Evolutionary conservation across 257 asterid species (phyloP).

Genomic region (Capsicum pubescens): DNA sequence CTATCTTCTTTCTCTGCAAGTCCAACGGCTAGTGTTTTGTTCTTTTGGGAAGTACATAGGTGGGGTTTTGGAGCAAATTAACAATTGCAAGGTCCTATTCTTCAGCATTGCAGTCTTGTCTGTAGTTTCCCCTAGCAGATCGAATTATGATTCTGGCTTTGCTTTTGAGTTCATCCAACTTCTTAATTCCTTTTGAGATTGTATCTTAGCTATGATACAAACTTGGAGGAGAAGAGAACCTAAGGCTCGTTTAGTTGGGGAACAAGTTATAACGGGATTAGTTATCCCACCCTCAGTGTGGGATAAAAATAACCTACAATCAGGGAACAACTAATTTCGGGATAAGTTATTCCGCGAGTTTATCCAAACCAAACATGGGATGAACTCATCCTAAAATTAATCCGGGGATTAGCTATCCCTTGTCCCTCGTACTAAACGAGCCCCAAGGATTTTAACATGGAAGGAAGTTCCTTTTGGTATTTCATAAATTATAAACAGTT

Average conservation of each 20-base stretch:
- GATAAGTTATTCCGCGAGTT: no score
- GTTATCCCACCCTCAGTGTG: no score
- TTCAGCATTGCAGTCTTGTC: background rate
- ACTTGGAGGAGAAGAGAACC: background rate
- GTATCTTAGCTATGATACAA: background rate
- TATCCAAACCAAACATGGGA: no score
- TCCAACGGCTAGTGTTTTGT: background rate
- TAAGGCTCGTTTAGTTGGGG: no score
- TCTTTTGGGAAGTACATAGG: background rate
- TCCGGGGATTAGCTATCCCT: no score
- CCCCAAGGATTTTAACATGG: background rate
- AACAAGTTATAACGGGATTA: no score
- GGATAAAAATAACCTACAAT: no score
- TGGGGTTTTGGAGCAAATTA: background rate
- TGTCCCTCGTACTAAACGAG: no score
- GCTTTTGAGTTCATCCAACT: background rate
- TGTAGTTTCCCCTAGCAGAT: background rate
- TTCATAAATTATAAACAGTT: background rate
- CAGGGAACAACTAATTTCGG: no score
- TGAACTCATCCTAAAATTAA: no score
- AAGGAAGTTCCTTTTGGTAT: background rate
- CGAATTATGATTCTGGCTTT: background rate
- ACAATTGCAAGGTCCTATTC: background rate
- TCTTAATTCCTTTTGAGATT: background rate
- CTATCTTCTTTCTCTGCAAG: background rate